These are phyloP conservation scores for Botrytis aclada DNA, from an alignment of 2,329 filamentous ascomycete genomes.

Conservation along the genomic window DNA sequence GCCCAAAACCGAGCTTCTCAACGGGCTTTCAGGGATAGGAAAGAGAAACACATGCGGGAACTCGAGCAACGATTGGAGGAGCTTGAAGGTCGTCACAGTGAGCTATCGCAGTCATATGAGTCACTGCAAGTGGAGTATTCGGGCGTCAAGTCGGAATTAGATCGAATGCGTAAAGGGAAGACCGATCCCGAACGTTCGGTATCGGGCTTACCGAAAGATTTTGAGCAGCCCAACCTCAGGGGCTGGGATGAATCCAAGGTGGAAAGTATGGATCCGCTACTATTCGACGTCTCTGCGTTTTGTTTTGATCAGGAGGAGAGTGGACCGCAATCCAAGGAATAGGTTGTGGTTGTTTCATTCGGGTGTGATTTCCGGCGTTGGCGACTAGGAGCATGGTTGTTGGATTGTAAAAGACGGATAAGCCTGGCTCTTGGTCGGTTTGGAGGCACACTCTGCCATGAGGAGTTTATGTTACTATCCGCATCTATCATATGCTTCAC, in stretches of 20 bases:
- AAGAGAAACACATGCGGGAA: slow-evolving; percentile 63
- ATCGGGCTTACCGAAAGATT: slow-evolving; percentile 13
- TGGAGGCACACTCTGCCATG: neutral
- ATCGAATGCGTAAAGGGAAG: slow-evolving; percentile 32
- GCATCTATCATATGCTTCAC: slow-evolving; percentile 3
- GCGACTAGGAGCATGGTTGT: slow-evolving; percentile 1
- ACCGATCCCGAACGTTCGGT: slow-evolving; percentile 13
- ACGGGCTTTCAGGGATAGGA: slow-evolving; percentile 59
- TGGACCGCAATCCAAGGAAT: slow-evolving; percentile 4
- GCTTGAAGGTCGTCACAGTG: slow-evolving; percentile 53
- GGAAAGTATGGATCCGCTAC: slow-evolving; percentile 33
- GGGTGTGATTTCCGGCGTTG: slow-evolving; percentile 13
- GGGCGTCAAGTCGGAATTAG: slow-evolving; percentile 35
- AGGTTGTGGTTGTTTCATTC: slow-evolving; percentile 2
- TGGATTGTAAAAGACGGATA: slow-evolving; percentile 1
- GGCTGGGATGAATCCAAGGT: slow-evolving; percentile 30
- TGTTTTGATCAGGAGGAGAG: slow-evolving; percentile 35
- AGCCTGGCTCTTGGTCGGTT: slow-evolving; percentile 1
- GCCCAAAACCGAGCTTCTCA: slow-evolving; percentile 61
- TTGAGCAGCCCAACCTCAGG: slow-evolving; percentile 21
- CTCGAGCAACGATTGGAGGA: slow-evolving; percentile 56
- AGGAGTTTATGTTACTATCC: slow-evolving; percentile 5
- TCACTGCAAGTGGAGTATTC: slow-evolving; percentile 44
- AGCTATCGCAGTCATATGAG: slow-evolving; percentile 53
- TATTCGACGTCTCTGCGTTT: slow-evolving; percentile 38